Percentiles rank a stretch among this genome's conserved stretches.
Evolutionary conservation across 139 green algal genomes (phyloP).

Genomic region (Chlamydomonas incerta): DNA sequence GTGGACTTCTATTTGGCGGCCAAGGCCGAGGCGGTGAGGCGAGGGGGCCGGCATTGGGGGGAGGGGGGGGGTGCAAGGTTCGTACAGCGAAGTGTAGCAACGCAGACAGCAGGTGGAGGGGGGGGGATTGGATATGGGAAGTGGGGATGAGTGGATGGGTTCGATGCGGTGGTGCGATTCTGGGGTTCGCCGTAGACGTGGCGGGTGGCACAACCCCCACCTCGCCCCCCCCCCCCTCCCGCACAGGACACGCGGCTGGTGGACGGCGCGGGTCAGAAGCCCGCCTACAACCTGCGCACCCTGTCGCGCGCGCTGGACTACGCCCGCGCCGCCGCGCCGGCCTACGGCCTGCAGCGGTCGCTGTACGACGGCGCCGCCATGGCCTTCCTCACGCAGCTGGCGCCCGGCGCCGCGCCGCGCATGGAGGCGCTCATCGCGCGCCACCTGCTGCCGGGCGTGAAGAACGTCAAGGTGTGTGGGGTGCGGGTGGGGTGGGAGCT

Average conservation of each 20-base stretch:
- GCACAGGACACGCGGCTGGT: constrained; percentile 71
- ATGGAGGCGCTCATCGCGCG: constrained; percentile 82
- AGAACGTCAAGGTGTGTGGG: constrained; percentile 66
- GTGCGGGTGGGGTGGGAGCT: neutral
- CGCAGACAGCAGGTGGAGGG: too few species aligned
- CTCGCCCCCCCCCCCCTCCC: neutral
- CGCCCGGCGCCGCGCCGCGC: constrained; percentile 48
- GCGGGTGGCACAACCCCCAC: too few species aligned
- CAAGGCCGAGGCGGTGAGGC: constrained; percentile 79
- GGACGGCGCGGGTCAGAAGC: constrained; percentile 90
- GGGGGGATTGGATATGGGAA: too few species aligned
- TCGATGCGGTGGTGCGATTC: neutral
- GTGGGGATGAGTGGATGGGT: too few species aligned
- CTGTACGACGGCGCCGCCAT: constrained; percentile 96
- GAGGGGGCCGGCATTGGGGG: neutral
- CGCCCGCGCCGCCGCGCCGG: constrained; percentile 60
- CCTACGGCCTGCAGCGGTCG: constrained; percentile 90
- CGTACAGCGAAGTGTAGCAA: too few species aligned
- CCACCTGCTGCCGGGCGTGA: constrained; percentile 56
- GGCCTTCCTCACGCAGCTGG: constrained; percentile 94
- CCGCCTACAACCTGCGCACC: constrained; percentile 94
- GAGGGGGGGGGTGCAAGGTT: too few species aligned
- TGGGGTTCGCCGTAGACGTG: too few species aligned
- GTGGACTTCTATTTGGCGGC: constrained; percentile 95
- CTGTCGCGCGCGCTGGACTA: constrained; percentile 95